Percentiles rank a stretch among this genome's conserved stretches.
These are phyloP conservation scores for Metschnikowia kofuensis DNA, from an alignment of 805 yeast genomes.

Conservation along the genomic window DNA sequence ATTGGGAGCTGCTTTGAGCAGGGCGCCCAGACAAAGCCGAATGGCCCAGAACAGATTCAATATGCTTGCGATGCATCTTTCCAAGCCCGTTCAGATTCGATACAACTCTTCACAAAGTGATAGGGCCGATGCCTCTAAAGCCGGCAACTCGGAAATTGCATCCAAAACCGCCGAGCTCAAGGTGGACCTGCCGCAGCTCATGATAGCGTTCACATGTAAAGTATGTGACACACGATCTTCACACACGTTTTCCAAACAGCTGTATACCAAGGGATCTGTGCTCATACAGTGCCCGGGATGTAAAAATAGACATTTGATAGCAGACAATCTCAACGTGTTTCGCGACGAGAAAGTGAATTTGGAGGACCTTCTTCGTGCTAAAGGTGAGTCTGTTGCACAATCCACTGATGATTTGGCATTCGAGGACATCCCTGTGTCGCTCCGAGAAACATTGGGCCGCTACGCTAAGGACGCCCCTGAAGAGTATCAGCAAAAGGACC, in stretches of 20 bases:
- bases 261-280: slow-evolving; percentile 83
- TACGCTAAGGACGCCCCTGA: slow-evolving; percentile 68
- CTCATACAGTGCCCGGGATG: slow-evolving; percentile 91
- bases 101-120: slow-evolving; percentile 1
- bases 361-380: slow-evolving; percentile 69
- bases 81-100: slow-evolving; percentile 1
- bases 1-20: background rate
- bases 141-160: background rate
- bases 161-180: slow-evolving; percentile 31
- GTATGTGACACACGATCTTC: slow-evolving; percentile 79
- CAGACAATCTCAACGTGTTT: slow-evolving; percentile 71
- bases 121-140: background rate
- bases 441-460: slow-evolving; percentile 52
- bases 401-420: slow-evolving; percentile 66
- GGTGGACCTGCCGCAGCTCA: slow-evolving; percentile 72
- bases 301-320: slow-evolving; percentile 81
- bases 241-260: slow-evolving; percentile 90
- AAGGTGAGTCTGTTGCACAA: slow-evolving; percentile 72
- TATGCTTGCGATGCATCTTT: background rate
- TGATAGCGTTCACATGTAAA: slow-evolving; percentile 92
- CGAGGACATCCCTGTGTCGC: slow-evolving; percentile 61
- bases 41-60: background rate
- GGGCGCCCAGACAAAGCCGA: background rate
- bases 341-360: slow-evolving; percentile 75
- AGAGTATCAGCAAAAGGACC: slow-evolving; percentile 23